phyloP scores from a whole-genome alignment of 352 stramenopile species.

The Elongisporangium prolatum region DNA sequence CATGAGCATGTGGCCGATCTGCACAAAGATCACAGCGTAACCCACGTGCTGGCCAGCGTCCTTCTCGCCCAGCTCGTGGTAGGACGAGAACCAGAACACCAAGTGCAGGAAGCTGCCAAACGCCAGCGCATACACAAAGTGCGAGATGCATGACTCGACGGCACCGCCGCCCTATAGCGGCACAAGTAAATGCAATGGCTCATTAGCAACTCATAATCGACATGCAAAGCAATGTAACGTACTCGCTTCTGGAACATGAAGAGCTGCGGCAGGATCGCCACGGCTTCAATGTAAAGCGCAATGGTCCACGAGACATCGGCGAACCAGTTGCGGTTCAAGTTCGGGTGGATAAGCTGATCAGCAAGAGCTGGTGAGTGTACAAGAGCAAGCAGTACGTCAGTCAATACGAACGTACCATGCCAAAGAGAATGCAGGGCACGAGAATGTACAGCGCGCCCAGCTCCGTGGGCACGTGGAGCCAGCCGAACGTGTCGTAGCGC shows the following conservation, averaged over 20 bases:
- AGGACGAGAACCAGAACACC: conserved; percentile 99
- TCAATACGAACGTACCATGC: conserved; percentile 45
- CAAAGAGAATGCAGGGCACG: conserved; percentile 84
- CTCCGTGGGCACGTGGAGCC: conserved; percentile 81
- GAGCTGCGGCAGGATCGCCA: conserved; percentile 96
- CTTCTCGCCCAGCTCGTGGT: conserved; percentile 96
- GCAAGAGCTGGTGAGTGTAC: background rate
- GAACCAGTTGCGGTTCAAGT: conserved; percentile 96
- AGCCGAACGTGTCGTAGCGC: conserved; percentile 95
- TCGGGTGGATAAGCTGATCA: conserved; percentile 91
- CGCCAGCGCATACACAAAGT: conserved; percentile 95
- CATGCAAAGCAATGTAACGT: no score
- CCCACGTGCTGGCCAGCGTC: conserved; percentile 85
- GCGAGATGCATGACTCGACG: conserved; percentile 95
- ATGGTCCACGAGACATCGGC: conserved; percentile 97
- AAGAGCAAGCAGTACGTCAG: conserved; percentile 1
- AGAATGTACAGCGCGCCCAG: conserved; percentile 82
- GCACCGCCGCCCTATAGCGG: conserved; percentile 88
- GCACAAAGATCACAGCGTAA: conserved; percentile 96
- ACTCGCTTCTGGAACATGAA: conserved; percentile 99
- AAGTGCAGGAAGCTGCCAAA: conserved; percentile 96
- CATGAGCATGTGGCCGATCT: conserved; percentile 97
- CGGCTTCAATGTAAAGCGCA: conserved; percentile 96
- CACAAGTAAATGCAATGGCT: no score
- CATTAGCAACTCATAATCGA: no score